Conservation (phyloP, 202 grass and related monocot species). For the Zizania palustris region DNA sequence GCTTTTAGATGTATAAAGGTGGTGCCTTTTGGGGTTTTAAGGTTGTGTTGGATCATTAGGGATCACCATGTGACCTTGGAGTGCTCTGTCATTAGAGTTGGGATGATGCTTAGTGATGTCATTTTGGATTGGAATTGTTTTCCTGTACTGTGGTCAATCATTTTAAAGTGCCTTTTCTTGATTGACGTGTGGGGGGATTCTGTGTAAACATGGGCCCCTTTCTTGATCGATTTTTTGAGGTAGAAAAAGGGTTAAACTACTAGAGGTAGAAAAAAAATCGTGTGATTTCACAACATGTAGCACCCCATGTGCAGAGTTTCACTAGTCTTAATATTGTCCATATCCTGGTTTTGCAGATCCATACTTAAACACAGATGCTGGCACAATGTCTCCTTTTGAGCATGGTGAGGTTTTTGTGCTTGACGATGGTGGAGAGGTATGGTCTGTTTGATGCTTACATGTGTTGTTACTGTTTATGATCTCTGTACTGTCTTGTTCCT, state of each 20-base stretch:
- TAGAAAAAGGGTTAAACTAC: neutral
- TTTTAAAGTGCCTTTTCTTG: slow-evolving; percentile 8
- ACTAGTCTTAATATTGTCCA: slow-evolving; percentile 13
- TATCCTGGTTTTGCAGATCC: slow-evolving; percentile 63
- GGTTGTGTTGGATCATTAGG: slow-evolving; percentile 10
- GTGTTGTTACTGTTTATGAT: neutral
- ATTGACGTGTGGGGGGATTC: neutral
- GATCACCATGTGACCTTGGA: slow-evolving; percentile 31
- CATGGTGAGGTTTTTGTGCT: slow-evolving; percentile 98
- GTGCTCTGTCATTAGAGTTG: slow-evolving; percentile 11
- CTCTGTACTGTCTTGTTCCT: slow-evolving; percentile 3
- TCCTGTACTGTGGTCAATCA: neutral
- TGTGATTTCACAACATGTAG: neutral
- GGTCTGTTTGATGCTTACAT: slow-evolving; percentile 11
- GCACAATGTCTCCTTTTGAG: slow-evolving; percentile 95
- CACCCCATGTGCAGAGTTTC: neutral
- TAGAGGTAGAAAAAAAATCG: no score
- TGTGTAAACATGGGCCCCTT: neutral
- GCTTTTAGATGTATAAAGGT: slow-evolving; percentile 24
- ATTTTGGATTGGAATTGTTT: neutral
- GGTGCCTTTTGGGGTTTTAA: slow-evolving; percentile 25
- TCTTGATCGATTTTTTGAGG: neutral
- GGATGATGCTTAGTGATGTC: neutral
- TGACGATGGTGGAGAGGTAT: slow-evolving; percentile 94
- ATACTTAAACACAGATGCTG: slow-evolving; percentile 95